Conservation (phyloP, 176 grass and related monocot species). For the Metroxylon sagu region DNA sequence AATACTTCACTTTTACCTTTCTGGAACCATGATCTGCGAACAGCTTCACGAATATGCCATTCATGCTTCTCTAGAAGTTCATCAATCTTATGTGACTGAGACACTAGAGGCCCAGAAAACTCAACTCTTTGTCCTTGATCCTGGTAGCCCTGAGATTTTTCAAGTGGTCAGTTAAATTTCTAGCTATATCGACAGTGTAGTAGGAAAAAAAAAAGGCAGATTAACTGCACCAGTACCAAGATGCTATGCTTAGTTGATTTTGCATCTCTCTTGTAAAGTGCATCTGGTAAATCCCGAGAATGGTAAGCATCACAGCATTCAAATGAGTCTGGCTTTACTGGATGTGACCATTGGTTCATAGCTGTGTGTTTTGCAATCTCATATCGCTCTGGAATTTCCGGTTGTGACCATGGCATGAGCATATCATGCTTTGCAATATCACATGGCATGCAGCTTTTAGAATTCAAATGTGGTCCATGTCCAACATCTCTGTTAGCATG, state of each 20-base stretch:
- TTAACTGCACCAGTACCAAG: too few relatives aligned
- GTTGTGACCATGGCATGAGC: constrained; percentile 71
- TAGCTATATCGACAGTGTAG: too few relatives aligned
- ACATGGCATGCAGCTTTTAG: constrained; percentile 13
- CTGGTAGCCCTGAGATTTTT: constrained; percentile 41
- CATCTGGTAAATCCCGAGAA: background rate
- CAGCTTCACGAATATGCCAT: constrained; percentile 47
- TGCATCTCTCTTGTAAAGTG: background rate
- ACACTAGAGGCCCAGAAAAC: constrained; percentile 60
- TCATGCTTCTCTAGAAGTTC: constrained; percentile 81
- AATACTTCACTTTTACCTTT: constrained; percentile 32
- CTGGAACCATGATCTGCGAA: constrained; percentile 63
- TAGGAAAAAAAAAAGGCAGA: too few relatives aligned
- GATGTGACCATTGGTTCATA: too few relatives aligned
- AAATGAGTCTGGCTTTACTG: constrained; percentile 15
- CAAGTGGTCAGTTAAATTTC: too few relatives aligned
- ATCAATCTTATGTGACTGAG: constrained; percentile 53
- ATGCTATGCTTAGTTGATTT: too few relatives aligned
- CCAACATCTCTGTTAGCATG: background rate
- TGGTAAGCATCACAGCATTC: constrained; percentile 9
- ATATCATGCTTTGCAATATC: constrained; percentile 45
- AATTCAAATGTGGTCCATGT: background rate
- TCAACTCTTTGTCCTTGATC: constrained; percentile 38
- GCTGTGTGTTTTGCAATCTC: too few relatives aligned
- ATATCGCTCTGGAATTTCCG: constrained; percentile 8